These are phyloP conservation scores for Aureobasidium pullulans DNA, from an alignment of 2,329 filamentous ascomycete species.

Conservation along the genomic window DNA sequence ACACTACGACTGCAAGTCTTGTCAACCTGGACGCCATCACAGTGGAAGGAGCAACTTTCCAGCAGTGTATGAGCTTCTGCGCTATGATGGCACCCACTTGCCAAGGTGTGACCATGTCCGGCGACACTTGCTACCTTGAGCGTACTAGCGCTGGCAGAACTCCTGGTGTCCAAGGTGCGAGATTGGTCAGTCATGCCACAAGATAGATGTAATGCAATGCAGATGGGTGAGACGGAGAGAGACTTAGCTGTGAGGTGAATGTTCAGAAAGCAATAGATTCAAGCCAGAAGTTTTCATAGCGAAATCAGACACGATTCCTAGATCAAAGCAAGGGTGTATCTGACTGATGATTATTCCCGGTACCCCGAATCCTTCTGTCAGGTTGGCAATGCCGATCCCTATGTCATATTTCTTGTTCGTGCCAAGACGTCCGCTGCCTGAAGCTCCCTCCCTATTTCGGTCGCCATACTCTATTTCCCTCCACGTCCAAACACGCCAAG, in stretches of 20 bases:
- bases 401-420: no score
- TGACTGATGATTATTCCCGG: no score
- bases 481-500: no score
- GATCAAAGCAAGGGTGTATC: no score
- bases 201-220: background rate
- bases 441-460: no score
- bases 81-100: background rate
- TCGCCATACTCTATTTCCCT: no score
- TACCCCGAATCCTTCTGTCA: no score
- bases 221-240: no score
- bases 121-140: background rate
- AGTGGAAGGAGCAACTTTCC: background rate
- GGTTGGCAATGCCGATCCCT: no score
- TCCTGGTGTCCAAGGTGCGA: background rate
- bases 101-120: background rate
- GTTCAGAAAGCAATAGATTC: background rate
- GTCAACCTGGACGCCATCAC: background rate
- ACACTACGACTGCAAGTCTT: background rate
- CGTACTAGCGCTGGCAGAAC: background rate
- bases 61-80: background rate
- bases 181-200: background rate
- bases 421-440: no score
- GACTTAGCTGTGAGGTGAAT: background rate
- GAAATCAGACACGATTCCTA: no score
- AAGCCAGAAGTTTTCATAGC: background rate